Conservation (phyloP, 108 stramenopile genomes). For the Chaetoceros tenuissimus region DNA sequence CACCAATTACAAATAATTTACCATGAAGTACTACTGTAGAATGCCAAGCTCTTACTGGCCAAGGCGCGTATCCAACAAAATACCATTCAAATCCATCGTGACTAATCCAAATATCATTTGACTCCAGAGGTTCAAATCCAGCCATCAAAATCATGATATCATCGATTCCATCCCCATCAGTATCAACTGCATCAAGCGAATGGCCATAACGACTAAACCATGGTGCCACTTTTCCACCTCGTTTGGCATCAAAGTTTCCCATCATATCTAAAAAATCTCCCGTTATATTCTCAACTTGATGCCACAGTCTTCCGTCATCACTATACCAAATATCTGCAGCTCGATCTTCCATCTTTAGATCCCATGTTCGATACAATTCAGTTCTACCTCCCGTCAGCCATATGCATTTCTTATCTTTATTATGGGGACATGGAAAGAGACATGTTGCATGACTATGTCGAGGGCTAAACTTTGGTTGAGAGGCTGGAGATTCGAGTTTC, state of each 20-base stretch:
- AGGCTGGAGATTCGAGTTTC: slow-evolving; percentile 4
- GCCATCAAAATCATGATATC: slow-evolving; percentile 62
- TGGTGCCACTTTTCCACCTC: slow-evolving; percentile 41
- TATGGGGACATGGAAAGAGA: slow-evolving; percentile 27
- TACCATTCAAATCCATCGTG: slow-evolving; percentile 56
- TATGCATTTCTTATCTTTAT: slow-evolving; percentile 10
- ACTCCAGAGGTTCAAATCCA: slow-evolving; percentile 51
- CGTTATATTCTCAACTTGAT: slow-evolving; percentile 23
- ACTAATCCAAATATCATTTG: slow-evolving; percentile 70
- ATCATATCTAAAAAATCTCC: slow-evolving; percentile 28
- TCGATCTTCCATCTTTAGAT: slow-evolving; percentile 23
- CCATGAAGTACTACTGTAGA: slow-evolving; percentile 31
- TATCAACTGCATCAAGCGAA: slow-evolving; percentile 50
- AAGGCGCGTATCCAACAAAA: slow-evolving; percentile 58
- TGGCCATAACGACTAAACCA: slow-evolving; percentile 69
- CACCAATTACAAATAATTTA: slow-evolving; percentile 51
- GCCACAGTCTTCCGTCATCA: slow-evolving; percentile 24
- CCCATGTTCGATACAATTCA: slow-evolving; percentile 23
- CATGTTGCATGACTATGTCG: slow-evolving; percentile 40
- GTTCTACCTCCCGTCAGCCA: slow-evolving; percentile 34
- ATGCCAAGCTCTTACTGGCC: slow-evolving; percentile 61
- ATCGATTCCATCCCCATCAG: slow-evolving; percentile 32
- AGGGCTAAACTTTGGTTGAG: slow-evolving; percentile 14
- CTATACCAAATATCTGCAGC: slow-evolving; percentile 32
- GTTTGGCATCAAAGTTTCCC: slow-evolving; percentile 36